These are phyloP conservation scores for Umbelopsis vinacea DNA, from an alignment of 192 early-diverging fungal species.

Conservation along the genomic window DNA sequence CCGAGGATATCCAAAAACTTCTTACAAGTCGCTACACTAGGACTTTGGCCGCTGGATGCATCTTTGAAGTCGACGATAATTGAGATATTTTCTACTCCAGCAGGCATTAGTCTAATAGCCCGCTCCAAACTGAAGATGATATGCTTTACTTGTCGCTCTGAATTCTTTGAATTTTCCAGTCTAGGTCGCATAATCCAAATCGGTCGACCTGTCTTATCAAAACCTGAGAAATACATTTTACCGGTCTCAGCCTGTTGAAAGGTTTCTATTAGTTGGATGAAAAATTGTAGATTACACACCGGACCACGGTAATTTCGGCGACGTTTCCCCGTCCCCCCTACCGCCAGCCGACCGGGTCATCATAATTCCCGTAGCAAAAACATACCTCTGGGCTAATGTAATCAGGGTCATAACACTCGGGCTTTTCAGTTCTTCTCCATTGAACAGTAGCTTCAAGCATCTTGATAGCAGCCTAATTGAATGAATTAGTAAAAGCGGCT, in stretches of 20 bases:
- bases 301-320: neutral
- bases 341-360: neutral
- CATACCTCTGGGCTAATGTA: slow-evolving; percentile 75
- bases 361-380: slow-evolving; percentile 16
- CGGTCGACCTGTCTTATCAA: slow-evolving; percentile 76
- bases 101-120: slow-evolving; percentile 74
- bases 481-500: neutral
- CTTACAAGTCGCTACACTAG: slow-evolving; percentile 72
- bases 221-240: slow-evolving; percentile 86
- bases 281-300: neutral
- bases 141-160: slow-evolving; percentile 75
- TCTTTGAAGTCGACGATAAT: slow-evolving; percentile 86
- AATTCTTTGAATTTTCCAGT: slow-evolving; percentile 80
- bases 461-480: slow-evolving; percentile 49
- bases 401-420: slow-evolving; percentile 69
- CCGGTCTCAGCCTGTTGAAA: slow-evolving; percentile 64
- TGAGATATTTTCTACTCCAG: slow-evolving; percentile 74
- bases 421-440: slow-evolving; percentile 79
- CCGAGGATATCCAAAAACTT: slow-evolving; percentile 82
- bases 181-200: slow-evolving; percentile 78
- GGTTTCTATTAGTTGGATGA: neutral
- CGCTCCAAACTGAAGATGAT: slow-evolving; percentile 84
- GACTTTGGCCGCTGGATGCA: slow-evolving; percentile 66
- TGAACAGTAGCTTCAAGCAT: slow-evolving; percentile 75
- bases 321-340: too few species aligned